These are phyloP conservation scores for Mucor irregularis DNA, from an alignment of 371 early-diverging fungal species.

Conservation along the genomic window DNA sequence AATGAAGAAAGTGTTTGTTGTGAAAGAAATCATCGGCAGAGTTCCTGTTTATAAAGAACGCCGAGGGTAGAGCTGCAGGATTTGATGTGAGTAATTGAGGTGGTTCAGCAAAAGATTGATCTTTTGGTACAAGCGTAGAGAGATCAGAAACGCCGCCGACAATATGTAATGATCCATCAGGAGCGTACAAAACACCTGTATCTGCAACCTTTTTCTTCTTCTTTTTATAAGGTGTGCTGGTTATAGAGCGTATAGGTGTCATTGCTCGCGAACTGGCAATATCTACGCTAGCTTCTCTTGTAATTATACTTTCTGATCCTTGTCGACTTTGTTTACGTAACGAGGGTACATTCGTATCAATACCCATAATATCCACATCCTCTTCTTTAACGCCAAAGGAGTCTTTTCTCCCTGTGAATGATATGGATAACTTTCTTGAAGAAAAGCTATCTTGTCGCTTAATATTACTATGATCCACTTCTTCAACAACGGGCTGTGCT, in stretches of 20 bases:
- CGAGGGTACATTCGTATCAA: slow-evolving; percentile 31
- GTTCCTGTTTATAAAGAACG: slow-evolving; percentile 35
- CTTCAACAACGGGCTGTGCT: slow-evolving; percentile 16
- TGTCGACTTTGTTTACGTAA: slow-evolving; percentile 31
- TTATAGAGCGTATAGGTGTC: slow-evolving; percentile 22
- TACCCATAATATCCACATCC: slow-evolving; percentile 54
- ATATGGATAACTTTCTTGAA: slow-evolving; percentile 19
- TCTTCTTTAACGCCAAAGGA: slow-evolving; percentile 41
- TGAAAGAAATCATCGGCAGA: slow-evolving; percentile 40
- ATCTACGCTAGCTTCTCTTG: slow-evolving; percentile 32
- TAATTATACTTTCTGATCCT: slow-evolving; percentile 23
- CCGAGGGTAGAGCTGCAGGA: slow-evolving; percentile 45
- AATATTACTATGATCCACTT: too few relatives aligned
- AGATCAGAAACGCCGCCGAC: slow-evolving; percentile 41
- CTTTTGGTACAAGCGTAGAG: slow-evolving; percentile 24
- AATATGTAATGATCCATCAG: slow-evolving; percentile 46
- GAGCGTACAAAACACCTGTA: slow-evolving; percentile 42
- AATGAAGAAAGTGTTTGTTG: slow-evolving; percentile 39
- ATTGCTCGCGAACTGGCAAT: slow-evolving; percentile 29
- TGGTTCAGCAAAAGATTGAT: slow-evolving; percentile 31
- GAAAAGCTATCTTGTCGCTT: slow-evolving; percentile 5
- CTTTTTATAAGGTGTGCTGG: slow-evolving; percentile 30
- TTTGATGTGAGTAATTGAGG: slow-evolving; percentile 43
- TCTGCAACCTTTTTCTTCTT: slow-evolving; percentile 51
- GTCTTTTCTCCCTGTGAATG: slow-evolving; percentile 17